Evolutionary conservation across 257 asterid genomes (phyloP), one percentile per base, ranked within the genome.

Genomic region (Paulownia fortunei): DNA sequence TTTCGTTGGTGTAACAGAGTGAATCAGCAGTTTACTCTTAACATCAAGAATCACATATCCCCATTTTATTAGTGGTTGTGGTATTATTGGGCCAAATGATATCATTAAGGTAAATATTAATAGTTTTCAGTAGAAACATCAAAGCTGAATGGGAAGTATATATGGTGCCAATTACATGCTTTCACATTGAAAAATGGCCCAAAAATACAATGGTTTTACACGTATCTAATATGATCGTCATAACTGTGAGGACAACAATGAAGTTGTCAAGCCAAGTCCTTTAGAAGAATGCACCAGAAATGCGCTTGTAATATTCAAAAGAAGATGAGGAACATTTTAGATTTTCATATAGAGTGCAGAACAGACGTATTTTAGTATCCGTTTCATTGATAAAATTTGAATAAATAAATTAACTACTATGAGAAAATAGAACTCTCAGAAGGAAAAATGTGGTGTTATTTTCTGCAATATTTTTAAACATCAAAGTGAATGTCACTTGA

Each of bases 151-250:
- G 74, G 16, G 8, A 52, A 51, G 32, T 51, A 32, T 70, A 46
- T n/a, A 58, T 27, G 66, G 54, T 69, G 58, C 56, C 74, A 63
- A 51, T 63, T 76, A 76, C 71, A 74, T 74, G 72, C 11, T 74
- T 60, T 47, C 46, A 36, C 19, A 54, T 12, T 23, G 16, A 36
- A 64, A 64, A 67, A 68, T 77, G 66, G 26, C 34, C 77, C 44
- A 72, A 23, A 24, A 56, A 54, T 32, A 55, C 12, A 71, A 32
- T 19, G 66, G 5, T 66, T 52, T 68, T 6, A 37, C 37, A 36
- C 70, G 51, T 64, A 64, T 18, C n/a, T 72, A 55, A 72, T 6
- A 72, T 36, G 64, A 72, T 61, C 32, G 11, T 16, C n/a, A 32
- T 52, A 27, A 41, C 23, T 8, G 64, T n/a, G 39, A 72, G 66